These are phyloP conservation scores for Mrakia blollopis DNA, from an alignment of 768 basidiomycete genomes.

Conservation along the genomic window DNA sequence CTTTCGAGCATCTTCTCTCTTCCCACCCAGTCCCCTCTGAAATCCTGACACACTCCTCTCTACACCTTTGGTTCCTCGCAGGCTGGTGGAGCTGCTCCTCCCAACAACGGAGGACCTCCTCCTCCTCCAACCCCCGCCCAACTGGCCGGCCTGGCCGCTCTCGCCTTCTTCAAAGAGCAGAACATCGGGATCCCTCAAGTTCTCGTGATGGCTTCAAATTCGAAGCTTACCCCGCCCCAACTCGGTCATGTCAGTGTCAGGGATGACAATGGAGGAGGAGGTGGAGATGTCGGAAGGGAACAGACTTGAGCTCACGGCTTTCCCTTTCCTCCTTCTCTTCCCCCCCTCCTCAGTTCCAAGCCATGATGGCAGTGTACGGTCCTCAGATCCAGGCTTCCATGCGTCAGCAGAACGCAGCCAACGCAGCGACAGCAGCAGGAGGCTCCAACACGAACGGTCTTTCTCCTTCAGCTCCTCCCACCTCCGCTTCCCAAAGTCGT, in stretches of 20 bases:
- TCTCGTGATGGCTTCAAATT: neutral
- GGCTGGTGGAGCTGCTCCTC: neutral
- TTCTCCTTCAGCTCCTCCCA: neutral
- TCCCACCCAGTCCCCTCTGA: too few species aligned
- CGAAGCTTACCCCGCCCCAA: constrained; percentile 1
- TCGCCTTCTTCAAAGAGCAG: neutral
- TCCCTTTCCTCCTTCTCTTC: neutral
- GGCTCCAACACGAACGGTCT: neutral
- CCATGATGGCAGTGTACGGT: constrained; percentile 12
- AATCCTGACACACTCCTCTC: neutral
- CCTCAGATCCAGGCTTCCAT: neutral
- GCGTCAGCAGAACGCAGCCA: neutral
- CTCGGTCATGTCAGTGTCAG: constrained; percentile 7
- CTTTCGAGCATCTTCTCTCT: neutral
- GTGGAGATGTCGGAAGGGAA: neutral
- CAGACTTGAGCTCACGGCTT: neutral
- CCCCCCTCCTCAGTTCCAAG: neutral
- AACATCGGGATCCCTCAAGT: neutral
- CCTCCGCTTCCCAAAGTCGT: neutral
- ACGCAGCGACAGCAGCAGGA: neutral
- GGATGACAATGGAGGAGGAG: too few species aligned
- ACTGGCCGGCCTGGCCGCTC: neutral
- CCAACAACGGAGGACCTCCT: neutral
- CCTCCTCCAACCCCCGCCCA: neutral
- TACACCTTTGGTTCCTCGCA: neutral